phyloP scores from a whole-genome alignment of 2,329 filamentous ascomycete genomes.

The Fusarium cyanostomum region DNA sequence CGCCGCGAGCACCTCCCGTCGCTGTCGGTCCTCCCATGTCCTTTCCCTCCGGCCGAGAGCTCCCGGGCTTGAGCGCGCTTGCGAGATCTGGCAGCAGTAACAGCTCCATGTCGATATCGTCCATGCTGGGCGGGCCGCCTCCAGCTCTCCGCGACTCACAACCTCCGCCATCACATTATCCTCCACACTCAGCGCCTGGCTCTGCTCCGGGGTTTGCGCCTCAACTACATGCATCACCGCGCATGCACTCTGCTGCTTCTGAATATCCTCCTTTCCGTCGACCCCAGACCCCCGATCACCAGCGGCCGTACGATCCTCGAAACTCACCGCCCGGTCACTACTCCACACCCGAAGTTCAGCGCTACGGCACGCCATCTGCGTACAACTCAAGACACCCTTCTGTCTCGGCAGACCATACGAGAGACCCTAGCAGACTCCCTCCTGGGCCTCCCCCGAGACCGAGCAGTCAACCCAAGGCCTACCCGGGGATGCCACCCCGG shows the following conservation, averaged over 20 bases:
- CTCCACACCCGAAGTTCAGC: conserved; percentile 66
- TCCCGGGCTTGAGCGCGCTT: conserved; percentile 62
- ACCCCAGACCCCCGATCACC: conserved; percentile 78
- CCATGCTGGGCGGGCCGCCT: conserved; percentile 65
- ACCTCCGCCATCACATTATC: conserved; percentile 53
- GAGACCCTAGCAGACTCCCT: conserved; percentile 52
- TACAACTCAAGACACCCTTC: conserved; percentile 63
- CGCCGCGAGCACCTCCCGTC: conserved; percentile 56
- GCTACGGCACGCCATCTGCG: conserved; percentile 67
- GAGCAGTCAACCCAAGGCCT: conserved; percentile 63
- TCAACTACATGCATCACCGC: conserved; percentile 64
- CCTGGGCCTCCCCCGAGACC: conserved; percentile 58
- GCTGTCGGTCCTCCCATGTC: conserved; percentile 55
- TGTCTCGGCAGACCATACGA: conserved; percentile 55
- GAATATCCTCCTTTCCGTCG: conserved; percentile 72
- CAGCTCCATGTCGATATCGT: conserved; percentile 70
- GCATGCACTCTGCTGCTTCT: conserved; percentile 62
- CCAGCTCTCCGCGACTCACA: conserved; percentile 55
- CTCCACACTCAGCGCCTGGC: conserved; percentile 53
- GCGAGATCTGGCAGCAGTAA: conserved; percentile 57
- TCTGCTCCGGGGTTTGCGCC: conserved; percentile 58
- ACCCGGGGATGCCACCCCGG: conserved; percentile 55
- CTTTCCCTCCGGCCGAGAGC: conserved; percentile 61
- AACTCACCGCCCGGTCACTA: conserved; percentile 62
- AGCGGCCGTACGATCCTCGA: conserved; percentile 62